Evolutionary conservation across 257 asterid species (phyloP), one percentile per base, ranked within the genome.

Genomic region (Nicotiana attenuata): DNA sequence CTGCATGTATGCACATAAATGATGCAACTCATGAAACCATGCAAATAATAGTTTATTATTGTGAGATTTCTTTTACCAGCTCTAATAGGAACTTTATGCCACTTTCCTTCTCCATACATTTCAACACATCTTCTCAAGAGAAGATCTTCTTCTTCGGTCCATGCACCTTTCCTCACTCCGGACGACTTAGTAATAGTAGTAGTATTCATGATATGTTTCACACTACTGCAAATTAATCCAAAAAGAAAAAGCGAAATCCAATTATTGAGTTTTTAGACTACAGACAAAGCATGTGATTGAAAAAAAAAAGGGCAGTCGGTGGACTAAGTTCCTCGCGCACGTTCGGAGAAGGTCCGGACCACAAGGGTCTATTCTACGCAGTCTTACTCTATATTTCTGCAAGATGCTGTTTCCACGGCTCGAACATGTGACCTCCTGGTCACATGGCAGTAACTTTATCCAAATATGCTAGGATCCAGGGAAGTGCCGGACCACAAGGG

Each of bases 41-140:
- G 47, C 47, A 38, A 50, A 50, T 50, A 50, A 3, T 50, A 14
- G 16, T 10, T 50, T 3, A 81, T 10, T 26, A 78, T 7, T 4
- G 10, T 26, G 64, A 29, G 35, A 59, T 15, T 38, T 38, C 17
- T 16, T 68, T 38, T 78, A 85, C 88, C 86, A 15, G 88, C 83
- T 76, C 83, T 77, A 7, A 5, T 1, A 1, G 88, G 86, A 33
- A 83, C 83, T 47, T 14, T 68, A 78, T 86, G 81, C 88, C 88
- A 86, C 64, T 80, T 86, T 56, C 88, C 86, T 86, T 86, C 85
- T 1, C 88, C 88, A 10, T 65, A 80, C 55, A 80, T 81, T 22
- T 78, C 57, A 33, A 86, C 66, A 76, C 85, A 83, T 10, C 76
- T 76, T 28, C 73, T 65, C 47, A 85, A 57, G 5, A 80, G 77